A percentile compares a stretch with the other conserved stretches of the same genome.
Conservation (phyloP, 305 asterid species). For the Striga hermonthica region DNA sequence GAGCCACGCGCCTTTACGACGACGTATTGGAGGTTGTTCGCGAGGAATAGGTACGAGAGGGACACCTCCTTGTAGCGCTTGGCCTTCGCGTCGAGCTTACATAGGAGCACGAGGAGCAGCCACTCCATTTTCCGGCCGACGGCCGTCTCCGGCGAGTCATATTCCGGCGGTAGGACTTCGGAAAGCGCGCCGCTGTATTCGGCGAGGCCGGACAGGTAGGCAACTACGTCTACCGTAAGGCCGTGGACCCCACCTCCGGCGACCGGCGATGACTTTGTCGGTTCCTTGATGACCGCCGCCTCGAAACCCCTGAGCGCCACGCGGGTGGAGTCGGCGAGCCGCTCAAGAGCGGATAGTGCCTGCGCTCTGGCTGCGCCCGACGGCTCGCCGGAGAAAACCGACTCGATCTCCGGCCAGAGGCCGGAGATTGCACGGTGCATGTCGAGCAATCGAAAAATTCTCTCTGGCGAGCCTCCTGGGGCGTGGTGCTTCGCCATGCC, state of each 20-base stretch:
- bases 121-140: constrained; percentile 52
- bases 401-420: constrained; percentile 55
- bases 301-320: constrained; percentile 47
- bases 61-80: constrained; percentile 48
- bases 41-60: constrained; percentile 55
- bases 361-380: constrained; percentile 48
- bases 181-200: constrained; percentile 46
- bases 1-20: constrained; percentile 40
- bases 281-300: constrained; percentile 50
- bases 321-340: constrained; percentile 44
- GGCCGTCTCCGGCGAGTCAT: constrained; percentile 26
- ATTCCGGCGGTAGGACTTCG: constrained; percentile 32
- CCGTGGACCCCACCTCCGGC: constrained; percentile 72
- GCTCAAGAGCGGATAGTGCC: constrained; percentile 45
- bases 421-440: constrained; percentile 46
- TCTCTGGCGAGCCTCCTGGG: constrained; percentile 45
- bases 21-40: constrained; percentile 55
- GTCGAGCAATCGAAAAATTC: constrained; percentile 40
- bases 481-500: constrained; percentile 35
- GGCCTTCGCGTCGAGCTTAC: constrained; percentile 67
- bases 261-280: constrained; percentile 38
- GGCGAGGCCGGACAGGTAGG: constrained; percentile 44
- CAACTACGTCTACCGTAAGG: constrained; percentile 44
- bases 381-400: constrained; percentile 47
- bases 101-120: constrained; percentile 59